These are phyloP conservation scores for Acacia concinna DNA, from an alignment of 331 rosid species.

Conservation along the genomic window DNA sequence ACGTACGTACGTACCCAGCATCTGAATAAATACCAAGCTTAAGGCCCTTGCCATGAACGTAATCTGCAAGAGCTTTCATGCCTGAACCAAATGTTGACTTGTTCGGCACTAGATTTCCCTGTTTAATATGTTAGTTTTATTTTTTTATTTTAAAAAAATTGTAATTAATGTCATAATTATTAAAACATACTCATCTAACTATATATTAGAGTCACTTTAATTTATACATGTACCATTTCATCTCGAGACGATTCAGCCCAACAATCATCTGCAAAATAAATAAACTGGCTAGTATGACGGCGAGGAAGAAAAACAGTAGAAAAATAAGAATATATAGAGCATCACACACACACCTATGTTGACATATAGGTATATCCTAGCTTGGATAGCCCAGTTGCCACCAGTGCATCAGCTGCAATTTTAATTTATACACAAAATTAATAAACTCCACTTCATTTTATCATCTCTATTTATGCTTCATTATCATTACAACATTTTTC, in stretches of 20 bases:
- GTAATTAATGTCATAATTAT: too few relatives aligned
- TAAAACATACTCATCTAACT: too few relatives aligned
- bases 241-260: slow-evolving; percentile 91
- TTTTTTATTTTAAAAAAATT: too few relatives aligned
- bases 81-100: slow-evolving; percentile 75
- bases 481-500: too few relatives aligned
- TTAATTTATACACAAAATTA: not conserved
- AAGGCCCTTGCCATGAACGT: too few relatives aligned
- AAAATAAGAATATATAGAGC: too few relatives aligned
- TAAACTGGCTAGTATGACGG: too few relatives aligned
- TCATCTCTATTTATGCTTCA: too few relatives aligned
- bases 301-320: too few relatives aligned
- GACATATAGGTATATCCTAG: slow-evolving; percentile 83
- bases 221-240: slow-evolving; percentile 34
- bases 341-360: slow-evolving; percentile 83
- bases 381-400: slow-evolving; percentile 80
- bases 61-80: slow-evolving; percentile 79
- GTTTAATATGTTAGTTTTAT: not conserved
- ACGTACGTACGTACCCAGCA: too few relatives aligned
- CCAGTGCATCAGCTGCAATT: slow-evolving; percentile 85
- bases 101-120: slow-evolving; percentile 73
- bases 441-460: not conserved
- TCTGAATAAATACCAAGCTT: too few relatives aligned
- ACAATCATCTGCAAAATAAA: slow-evolving; percentile 74
- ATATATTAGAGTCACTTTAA: too few relatives aligned